These are phyloP conservation scores for Wolfiporia cocos DNA, from an alignment of 1,284 basidiomycete genomes.

Conservation along the genomic window DNA sequence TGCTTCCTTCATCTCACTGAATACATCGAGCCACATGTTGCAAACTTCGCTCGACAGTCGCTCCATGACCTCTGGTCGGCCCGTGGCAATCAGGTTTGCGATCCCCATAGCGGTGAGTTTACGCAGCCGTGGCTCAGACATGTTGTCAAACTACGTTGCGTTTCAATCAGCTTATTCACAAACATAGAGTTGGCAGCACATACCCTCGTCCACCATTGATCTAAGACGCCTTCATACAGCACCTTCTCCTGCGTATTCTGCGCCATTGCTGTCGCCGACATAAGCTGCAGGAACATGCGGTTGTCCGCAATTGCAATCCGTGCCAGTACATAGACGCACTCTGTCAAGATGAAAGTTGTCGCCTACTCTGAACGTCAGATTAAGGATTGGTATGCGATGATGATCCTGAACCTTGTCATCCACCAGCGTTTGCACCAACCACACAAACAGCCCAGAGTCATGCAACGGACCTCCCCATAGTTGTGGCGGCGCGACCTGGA, in stretches of 20 bases:
- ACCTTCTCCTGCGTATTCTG: slow-evolving; percentile 42
- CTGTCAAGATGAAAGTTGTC: slow-evolving; percentile 49
- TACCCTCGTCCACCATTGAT: slow-evolving; percentile 79
- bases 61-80: slow-evolving; percentile 61
- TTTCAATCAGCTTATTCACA: neutral
- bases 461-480: slow-evolving; percentile 71
- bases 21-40: slow-evolving; percentile 88
- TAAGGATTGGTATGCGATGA: neutral
- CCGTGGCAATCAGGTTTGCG: slow-evolving; percentile 65
- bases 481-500: slow-evolving; percentile 54
- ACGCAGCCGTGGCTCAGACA: slow-evolving; percentile 71
- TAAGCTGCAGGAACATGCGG: slow-evolving; percentile 59
- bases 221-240: slow-evolving; percentile 60
- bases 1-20: slow-evolving; percentile 80
- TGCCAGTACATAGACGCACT: slow-evolving; percentile 64
- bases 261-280: slow-evolving; percentile 49
- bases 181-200: slow-evolving; percentile 8
- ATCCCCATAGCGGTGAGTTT: slow-evolving; percentile 74
- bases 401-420: slow-evolving; percentile 51
- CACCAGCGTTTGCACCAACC: slow-evolving; percentile 48
- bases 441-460: slow-evolving; percentile 60
- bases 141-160: slow-evolving; percentile 68
- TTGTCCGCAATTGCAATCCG: slow-evolving; percentile 61
- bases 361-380: slow-evolving; percentile 29
- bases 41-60: slow-evolving; percentile 71